Evolutionary conservation across 371 early-diverging fungal species (phyloP).

Genomic region (Mortierella sp.): DNA sequence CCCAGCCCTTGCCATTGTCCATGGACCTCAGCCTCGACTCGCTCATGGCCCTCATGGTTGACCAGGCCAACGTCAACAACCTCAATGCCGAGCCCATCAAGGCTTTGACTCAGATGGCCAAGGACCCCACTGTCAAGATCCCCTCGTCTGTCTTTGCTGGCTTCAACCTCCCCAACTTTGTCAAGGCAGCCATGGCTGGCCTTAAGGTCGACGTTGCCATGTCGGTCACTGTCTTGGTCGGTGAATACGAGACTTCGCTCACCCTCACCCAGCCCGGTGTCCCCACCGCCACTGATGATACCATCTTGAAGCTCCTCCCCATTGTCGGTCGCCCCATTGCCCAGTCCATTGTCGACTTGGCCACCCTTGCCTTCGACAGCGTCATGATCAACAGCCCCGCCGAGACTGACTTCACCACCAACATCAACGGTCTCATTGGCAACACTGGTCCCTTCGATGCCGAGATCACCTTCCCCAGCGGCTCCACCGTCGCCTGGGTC

Average conservation of each 20-base stretch:
- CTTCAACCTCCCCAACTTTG: conserved; percentile 65
- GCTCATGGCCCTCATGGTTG: conserved; percentile 58
- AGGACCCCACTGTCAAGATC: conserved; percentile 58
- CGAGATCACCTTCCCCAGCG: conserved; percentile 64
- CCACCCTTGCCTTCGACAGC: conserved; percentile 62
- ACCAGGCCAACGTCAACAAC: conserved; percentile 61
- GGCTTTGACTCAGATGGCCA: conserved; percentile 62
- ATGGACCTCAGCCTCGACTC: conserved; percentile 52
- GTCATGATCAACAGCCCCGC: conserved; percentile 67
- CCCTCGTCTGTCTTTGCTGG: conserved; percentile 58
- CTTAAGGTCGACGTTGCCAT: conserved; percentile 68
- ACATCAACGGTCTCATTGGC: conserved; percentile 65
- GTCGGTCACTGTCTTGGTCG: conserved; percentile 61
- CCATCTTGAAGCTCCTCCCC: conserved; percentile 65
- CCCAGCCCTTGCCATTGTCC: conserved; percentile 44
- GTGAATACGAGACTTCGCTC: conserved; percentile 64
- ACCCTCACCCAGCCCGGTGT: conserved; percentile 63
- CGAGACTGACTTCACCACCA: conserved; percentile 62
- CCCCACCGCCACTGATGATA: conserved; percentile 60
- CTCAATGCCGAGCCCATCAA: conserved; percentile 63
- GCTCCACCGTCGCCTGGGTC: conserved; percentile 66
- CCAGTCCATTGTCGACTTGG: conserved; percentile 67
- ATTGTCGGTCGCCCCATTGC: conserved; percentile 70
- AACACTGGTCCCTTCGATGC: conserved; percentile 72
- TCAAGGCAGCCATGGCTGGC: conserved; percentile 66